Base-by-base conservation (phyloP, 345 rosid genomes). In the Fremontodendron californicum region DNA sequence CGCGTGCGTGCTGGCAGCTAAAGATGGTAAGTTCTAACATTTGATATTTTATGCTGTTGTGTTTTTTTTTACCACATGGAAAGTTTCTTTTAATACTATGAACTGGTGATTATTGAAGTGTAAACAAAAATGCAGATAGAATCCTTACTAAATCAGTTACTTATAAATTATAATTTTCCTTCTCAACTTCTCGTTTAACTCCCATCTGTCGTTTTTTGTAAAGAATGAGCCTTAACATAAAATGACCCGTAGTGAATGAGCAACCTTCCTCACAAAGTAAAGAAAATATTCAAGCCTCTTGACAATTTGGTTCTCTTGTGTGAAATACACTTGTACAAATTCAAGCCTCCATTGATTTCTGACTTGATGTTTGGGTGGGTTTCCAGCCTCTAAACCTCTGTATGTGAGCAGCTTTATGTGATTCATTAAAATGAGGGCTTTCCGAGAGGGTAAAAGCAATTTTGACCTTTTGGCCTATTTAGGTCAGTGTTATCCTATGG, bases 1-100 rank as follows among this genome's bases (percentile, higher is more conserved):
- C 25, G 94, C 93, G 27, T 77, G 90, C 40, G 85, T 82, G 72
- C 83, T 93, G 72, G 87, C 96, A 6, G 60, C 88, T 73, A 84
- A 66, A 76, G 97, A 93, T 80, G 99, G 99, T 91, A 87, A 82
- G 40, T 43, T 83, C 70, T 35, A 23, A 23, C 31, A 19, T 64
- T n/a, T 51, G 19, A 29, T 25, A 10, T 46, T 46, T 68, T 19
- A 23, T 68, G 16, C 35, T 49, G 21, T 52, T 1, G 4, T 48
- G 31, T 13, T 23, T 70, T 8, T 21, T 9, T 15, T 9, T 3
- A 25, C 33, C 31, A 13, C 19, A 11, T 69, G 21, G 51, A 5
- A 25, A n/a, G 6, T 73, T 73, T 55, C 43, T 39, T 71, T 5
- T 9, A 11, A 55, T 16, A 23, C 51, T 12, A 35, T 45, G 3